Evolutionary conservation across 2,329 filamentous ascomycete species (phyloP).

Genomic region (Cercospora berteroae): DNA sequence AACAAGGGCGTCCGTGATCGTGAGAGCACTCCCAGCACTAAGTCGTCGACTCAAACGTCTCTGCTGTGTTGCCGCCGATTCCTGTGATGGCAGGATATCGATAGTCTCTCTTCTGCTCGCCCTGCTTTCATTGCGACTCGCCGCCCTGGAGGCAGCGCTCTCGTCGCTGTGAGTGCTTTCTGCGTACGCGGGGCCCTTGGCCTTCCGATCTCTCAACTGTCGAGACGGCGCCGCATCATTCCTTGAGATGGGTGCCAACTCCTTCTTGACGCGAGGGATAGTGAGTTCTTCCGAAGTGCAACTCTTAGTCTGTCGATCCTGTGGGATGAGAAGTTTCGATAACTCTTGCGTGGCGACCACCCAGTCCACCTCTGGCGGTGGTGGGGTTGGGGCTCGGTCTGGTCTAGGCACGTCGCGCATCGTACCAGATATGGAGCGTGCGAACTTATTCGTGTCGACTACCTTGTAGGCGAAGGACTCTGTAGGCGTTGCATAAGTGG

Average conservation of each 20-base stretch:
- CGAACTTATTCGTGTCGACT: conserved; percentile 64
- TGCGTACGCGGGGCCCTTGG: conserved; percentile 25
- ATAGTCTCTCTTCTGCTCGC: conserved; percentile 40
- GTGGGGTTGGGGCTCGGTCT: conserved; percentile 57
- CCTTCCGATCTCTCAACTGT: conserved; percentile 55
- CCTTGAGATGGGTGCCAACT: conserved; percentile 54
- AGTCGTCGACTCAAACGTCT: conserved; percentile 31
- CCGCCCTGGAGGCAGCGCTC: conserved; percentile 23
- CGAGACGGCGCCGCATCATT: conserved; percentile 53
- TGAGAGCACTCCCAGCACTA: conserved; percentile 35
- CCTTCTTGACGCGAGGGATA: conserved; percentile 51
- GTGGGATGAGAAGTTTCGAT: conserved; percentile 76
- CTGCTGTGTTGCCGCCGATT: conserved; percentile 31
- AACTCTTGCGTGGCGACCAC: conserved; percentile 78
- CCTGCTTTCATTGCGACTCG: conserved; percentile 25
- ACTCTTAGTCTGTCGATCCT: conserved; percentile 70
- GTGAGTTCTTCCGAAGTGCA: conserved; percentile 73
- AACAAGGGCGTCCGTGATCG: conserved; percentile 28
- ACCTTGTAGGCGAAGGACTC: conserved; percentile 83
- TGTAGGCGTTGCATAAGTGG: conserved; percentile 83
- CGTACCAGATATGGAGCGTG: conserved; percentile 61
- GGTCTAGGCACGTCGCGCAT: conserved; percentile 39
- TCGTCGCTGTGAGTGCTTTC: conserved; percentile 32
- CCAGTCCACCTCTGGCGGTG: conserved; percentile 82
- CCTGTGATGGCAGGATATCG: conserved; percentile 35